Conservation (phyloP, 768 basidiomycete species). For the Kwoniella dendrophila region DNA sequence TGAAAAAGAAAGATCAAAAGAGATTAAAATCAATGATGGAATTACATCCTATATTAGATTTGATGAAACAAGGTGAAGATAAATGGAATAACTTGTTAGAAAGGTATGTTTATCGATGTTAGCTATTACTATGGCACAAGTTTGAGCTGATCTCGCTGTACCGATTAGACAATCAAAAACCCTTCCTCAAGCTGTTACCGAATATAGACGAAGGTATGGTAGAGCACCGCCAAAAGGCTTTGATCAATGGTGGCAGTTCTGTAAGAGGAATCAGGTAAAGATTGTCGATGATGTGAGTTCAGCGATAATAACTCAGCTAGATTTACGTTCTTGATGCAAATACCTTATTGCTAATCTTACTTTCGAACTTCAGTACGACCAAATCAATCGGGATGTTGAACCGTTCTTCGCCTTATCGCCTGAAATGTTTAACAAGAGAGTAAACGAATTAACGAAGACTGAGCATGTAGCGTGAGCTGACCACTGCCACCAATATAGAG, state of each 20-base stretch:
- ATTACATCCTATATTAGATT: constrained; percentile 47
- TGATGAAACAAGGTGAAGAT: constrained; percentile 44
- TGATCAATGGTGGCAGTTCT: constrained; percentile 85
- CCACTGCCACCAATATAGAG: neutral
- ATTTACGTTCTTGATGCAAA: neutral
- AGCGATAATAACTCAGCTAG: constrained; percentile 56
- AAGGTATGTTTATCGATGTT: constrained; percentile 23
- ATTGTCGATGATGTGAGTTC: constrained; percentile 72
- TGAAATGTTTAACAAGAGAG: constrained; percentile 50
- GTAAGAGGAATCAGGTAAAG: constrained; percentile 68
- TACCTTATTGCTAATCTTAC: neutral
- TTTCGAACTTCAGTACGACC: constrained; percentile 43
- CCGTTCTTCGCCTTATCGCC: constrained; percentile 80
- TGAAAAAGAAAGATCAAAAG: constrained; percentile 33
- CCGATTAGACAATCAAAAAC: constrained; percentile 71
- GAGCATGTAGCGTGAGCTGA: constrained; percentile 42
- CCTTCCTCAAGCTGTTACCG: constrained; percentile 72
- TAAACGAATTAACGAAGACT: constrained; percentile 27
- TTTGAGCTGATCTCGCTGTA: neutral
- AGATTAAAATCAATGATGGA: constrained; percentile 30
- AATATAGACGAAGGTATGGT: constrained; percentile 77
- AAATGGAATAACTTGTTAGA: constrained; percentile 44
- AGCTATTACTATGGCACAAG: neutral
- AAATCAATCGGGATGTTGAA: constrained; percentile 64
- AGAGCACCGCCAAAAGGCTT: constrained; percentile 86